A percentile compares a stretch with the other conserved stretches of the same genome.
phyloP scores from a whole-genome alignment of 2,329 filamentous ascomycete genomes.

The Leptographium wingfieldii region DNA sequence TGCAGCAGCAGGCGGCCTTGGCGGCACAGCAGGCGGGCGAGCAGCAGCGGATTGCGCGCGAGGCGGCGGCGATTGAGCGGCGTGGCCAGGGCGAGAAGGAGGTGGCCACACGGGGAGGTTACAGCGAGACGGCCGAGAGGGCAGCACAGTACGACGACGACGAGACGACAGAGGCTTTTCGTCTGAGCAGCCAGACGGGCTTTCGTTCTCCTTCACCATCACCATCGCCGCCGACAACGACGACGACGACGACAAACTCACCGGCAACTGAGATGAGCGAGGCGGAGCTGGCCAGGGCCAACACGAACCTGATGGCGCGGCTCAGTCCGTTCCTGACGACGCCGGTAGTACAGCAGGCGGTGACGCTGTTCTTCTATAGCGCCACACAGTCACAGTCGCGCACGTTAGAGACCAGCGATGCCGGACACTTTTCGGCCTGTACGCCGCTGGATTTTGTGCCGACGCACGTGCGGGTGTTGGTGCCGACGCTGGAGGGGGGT shows the following conservation, averaged over 20 bases:
- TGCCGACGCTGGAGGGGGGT: conserved; percentile 19
- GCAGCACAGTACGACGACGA: conserved; percentile 15
- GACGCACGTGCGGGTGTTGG: conserved; percentile 76
- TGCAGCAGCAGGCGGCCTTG: conserved; percentile 11
- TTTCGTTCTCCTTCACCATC: neutral
- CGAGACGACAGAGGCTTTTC: conserved; percentile 2
- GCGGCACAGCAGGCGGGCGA: conserved; percentile 28
- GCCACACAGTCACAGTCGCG: conserved; percentile 68
- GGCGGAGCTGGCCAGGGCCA: conserved; percentile 65
- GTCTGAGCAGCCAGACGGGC: too few relatives aligned
- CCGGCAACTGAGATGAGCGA: conserved; percentile 49
- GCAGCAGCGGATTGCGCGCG: conserved; percentile 54
- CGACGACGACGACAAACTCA: neutral
- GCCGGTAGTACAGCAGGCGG: conserved; percentile 60
- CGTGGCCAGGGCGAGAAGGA: conserved; percentile 60
- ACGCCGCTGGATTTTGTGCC: conserved; percentile 81
- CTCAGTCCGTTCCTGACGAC: conserved; percentile 83
- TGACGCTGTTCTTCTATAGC: conserved; percentile 95
- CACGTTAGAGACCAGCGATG: conserved; percentile 74
- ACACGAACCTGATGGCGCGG: conserved; percentile 76
- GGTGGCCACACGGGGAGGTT: conserved; percentile 56
- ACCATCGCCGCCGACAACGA: neutral
- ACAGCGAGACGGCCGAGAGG: conserved; percentile 49
- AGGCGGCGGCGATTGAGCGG: conserved; percentile 65
- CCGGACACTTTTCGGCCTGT: conserved; percentile 74